A percentile compares a stretch with the other conserved stretches of the same genome.
These are phyloP conservation scores for Alternaria sp. DNA, from an alignment of 2,329 filamentous ascomycete species.

Conservation along the genomic window DNA sequence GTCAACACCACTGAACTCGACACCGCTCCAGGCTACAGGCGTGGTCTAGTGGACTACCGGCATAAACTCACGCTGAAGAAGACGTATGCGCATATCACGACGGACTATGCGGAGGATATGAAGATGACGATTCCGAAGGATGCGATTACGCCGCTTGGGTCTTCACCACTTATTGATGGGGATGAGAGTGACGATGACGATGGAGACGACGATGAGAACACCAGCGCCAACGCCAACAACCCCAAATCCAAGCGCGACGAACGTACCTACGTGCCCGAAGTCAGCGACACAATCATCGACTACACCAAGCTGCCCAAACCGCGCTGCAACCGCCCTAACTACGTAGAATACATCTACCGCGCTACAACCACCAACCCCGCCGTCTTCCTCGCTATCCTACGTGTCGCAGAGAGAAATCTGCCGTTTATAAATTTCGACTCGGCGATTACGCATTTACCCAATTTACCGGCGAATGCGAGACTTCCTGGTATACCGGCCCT, in stretches of 20 bases:
- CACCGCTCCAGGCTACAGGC: neutral
- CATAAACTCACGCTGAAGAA: slow-evolving; percentile 1
- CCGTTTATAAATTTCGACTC: slow-evolving; percentile 24
- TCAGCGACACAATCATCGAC: neutral
- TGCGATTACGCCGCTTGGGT: no score
- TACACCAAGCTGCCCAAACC: slow-evolving; percentile 3
- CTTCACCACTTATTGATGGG: no score
- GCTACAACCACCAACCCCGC: slow-evolving; percentile 22
- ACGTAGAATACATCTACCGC: slow-evolving; percentile 17
- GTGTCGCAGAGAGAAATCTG: slow-evolving; percentile 27
- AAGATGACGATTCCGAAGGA: neutral
- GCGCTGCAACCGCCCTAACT: neutral
- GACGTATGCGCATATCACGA: neutral
- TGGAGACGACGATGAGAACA: fast-evolving
- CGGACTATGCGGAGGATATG: neutral
- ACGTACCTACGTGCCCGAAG: neutral
- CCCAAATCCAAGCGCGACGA: neutral
- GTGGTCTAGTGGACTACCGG: slow-evolving; percentile 12
- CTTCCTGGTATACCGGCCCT: slow-evolving; percentile 1
- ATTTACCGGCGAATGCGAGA: slow-evolving; percentile 4
- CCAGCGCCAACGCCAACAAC: neutral
- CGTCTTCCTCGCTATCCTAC: slow-evolving; percentile 27
- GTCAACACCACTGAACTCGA: slow-evolving; percentile 22
- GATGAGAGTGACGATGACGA: neutral
- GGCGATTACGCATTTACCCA: slow-evolving; percentile 27